Base-by-base conservation (phyloP, 2,329 filamentous ascomycete species). In the Xylariomycetidae sp. region DNA sequence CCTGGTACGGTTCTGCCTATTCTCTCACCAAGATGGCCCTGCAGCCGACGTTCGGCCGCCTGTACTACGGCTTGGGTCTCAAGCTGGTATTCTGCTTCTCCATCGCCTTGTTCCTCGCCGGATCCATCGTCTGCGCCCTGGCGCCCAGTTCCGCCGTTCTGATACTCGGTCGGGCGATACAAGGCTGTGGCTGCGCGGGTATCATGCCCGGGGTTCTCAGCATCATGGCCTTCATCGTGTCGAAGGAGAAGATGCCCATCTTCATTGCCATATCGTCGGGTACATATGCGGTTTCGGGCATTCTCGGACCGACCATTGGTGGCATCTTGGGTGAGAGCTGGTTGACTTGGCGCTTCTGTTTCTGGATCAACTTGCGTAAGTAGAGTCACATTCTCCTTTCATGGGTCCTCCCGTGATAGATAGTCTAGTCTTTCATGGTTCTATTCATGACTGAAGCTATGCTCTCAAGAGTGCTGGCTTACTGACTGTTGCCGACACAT, bases 1-100 rank as follows among this genome's bases (percentile, higher is more conserved):
- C 28, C 2, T 43, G 40, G 40, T 43, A 43, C 30, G 30, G 34
- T 12, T 37, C 34, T 17, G 33, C 19, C 7, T 43, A 43, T 15
- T 23, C 33, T 10, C 14, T 43, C 6, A 36, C 37, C 7, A 35
- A 27, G 25, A 36, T 30, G 11, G 40, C 37, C 2, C 16, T 40
- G 12, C 40, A 43, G 25, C 40, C 37, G 5, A 16, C 30, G 2
- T 43, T 29, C 16, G 40, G 40, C 27, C 23, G 35, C 14, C 16
- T 43, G 4, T 40, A 40, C 29, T 37, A 25, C 16, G 15, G 25
- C 11, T 37, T 38, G 17, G 12, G 20, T 11, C 25, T 35, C 12
- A 35, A 36, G 18, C 27, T 31, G 23, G 28, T 32, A 8, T 43
- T 30, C 15, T 29, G 34, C 8, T 20, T 11, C 6, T 33, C 25